phyloP scores from a whole-genome alignment of 139 green algal species.

The Helicosporidium sp. region DNA sequence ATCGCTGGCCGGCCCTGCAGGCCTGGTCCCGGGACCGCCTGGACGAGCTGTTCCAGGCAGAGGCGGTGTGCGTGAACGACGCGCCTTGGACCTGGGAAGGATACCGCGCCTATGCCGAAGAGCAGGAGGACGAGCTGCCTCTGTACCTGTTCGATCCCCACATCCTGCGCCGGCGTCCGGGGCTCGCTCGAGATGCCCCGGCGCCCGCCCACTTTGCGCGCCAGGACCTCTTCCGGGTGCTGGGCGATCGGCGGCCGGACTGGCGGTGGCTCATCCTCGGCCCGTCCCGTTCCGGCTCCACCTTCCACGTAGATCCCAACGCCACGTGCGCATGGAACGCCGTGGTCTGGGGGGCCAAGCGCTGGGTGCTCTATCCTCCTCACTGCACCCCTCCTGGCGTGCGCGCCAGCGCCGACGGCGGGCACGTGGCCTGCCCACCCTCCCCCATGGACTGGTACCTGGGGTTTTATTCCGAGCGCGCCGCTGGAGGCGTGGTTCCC shows the following conservation, averaged over 20 bases:
- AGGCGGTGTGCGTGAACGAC: conserved; percentile 23
- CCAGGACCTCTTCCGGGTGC: conserved; percentile 75
- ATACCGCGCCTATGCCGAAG: conserved; percentile 48
- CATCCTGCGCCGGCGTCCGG: conserved; percentile 33
- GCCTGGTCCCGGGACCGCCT: conserved; percentile 43
- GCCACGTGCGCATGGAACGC: conserved; percentile 85
- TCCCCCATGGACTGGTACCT: conserved; percentile 85
- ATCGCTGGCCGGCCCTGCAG: conserved; percentile 28
- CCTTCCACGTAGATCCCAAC: conserved; percentile 61
- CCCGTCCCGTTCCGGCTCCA: conserved; percentile 35
- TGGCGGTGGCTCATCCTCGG: conserved; percentile 85
- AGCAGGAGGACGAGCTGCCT: conserved; percentile 44
- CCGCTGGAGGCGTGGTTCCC: conserved; percentile 12
- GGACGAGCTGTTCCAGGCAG: conserved; percentile 21
- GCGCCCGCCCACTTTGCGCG: conserved; percentile 34
- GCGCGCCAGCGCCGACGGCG: conserved; percentile 60
- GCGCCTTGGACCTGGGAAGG: conserved; percentile 43
- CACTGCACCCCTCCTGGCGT: conserved; percentile 58
- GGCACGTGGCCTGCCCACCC: conserved; percentile 66
- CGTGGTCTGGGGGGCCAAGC: conserved; percentile 66
- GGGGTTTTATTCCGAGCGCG: conserved; percentile 47
- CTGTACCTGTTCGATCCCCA: conserved; percentile 42
- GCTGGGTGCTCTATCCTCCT: conserved; percentile 84
- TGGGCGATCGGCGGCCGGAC: conserved; percentile 31
- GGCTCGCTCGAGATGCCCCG: conserved; percentile 52